Evolutionary conservation across 2,329 filamentous ascomycete species (phyloP), one percentile per base, ranked within the genome.

Genomic region (Cordyceps militaris): DNA sequence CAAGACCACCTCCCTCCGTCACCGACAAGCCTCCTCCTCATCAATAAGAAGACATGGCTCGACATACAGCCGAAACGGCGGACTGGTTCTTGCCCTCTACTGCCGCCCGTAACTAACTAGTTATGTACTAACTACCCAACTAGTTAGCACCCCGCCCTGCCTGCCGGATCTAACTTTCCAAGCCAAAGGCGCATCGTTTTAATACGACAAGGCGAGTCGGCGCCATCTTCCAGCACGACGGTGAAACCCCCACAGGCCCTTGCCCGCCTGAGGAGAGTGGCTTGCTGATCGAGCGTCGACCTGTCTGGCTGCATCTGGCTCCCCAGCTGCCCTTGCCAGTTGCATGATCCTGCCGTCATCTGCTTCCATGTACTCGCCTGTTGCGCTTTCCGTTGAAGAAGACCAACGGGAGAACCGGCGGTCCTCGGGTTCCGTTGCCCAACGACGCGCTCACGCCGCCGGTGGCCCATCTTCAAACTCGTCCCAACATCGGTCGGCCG

Each of bases 401-500:
- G 34, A 24, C 28, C 14, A 8, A 4, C 54, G 44, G 34, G 54
- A 48, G 44, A 56, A 56, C 44, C 43, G 19, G n/a, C 44, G 34
- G 40, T 14, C 43, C 11, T 32, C 9, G 24, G 30, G 13, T 34
- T 42, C 54, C 34, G 52, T 36, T 14, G 14, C 23, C 16, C 36
- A 23, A 42, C 38, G 49, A 43, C 21, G 24, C 21, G 21, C 28
- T 46, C 42, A 9, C 42, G n/a, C 28, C 14, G 23, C 16, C 14
- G 21, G 16, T 32, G n/a, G 2, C 32, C 28, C n/a, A n/a, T n/a
- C n/a, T n/a, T n/a, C n/a, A n/a, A n/a, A 21, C 52, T 47, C 42
- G 32, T 55, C 52, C 43, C 52, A 55, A 47, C 42, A 38, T 55
- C 42, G 47, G 42, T 55, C 43, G 23, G 32, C 43, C 52, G 42